Percentiles rank a stretch among this genome's conserved stretches.
These are phyloP conservation scores for Apophysomyces ossiformis DNA, from an alignment of 371 early-diverging fungal species.

Conservation along the genomic window DNA sequence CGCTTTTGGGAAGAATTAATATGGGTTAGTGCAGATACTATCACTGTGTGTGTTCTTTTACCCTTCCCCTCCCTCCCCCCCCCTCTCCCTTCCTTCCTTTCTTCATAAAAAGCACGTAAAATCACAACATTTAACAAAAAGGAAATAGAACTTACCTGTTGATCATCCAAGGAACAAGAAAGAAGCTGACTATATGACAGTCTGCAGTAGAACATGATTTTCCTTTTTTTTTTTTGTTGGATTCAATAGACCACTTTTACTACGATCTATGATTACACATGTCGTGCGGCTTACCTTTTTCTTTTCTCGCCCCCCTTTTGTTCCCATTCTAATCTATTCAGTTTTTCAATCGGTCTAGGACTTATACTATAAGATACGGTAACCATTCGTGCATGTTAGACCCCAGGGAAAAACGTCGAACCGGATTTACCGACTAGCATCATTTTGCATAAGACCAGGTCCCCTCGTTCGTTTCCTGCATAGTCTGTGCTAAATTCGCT, in stretches of 20 bases:
- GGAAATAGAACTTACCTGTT: no score
- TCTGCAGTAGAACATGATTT: no score
- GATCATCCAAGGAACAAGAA: no score
- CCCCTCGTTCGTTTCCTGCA: not conserved
- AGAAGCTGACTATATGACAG: no score
- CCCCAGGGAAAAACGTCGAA: not conserved
- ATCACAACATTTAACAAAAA: not conserved
- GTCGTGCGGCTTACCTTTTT: not conserved
- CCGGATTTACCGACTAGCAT: conserved; percentile 1
- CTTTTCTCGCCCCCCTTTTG: no score
- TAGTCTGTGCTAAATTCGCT: not conserved
- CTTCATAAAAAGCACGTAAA: not conserved
- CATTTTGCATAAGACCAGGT: conserved; percentile 4
- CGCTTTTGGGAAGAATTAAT: conserved; percentile 6
- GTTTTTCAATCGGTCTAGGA: conserved; percentile 4
- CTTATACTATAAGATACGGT: conserved; percentile 1
- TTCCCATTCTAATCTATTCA: not conserved
- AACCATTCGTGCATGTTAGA: conserved; percentile 3
- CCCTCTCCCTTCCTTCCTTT: not conserved
- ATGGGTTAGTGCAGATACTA: conserved; percentile 3
- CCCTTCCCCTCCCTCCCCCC: no score
- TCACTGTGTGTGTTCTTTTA: not conserved
- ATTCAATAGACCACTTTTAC: no score
- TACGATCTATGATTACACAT: not conserved
- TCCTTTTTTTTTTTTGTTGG: not conserved